A percentile compares a stretch with the other conserved stretches of the same genome.
phyloP scores from a whole-genome alignment of 352 stramenopile genomes.

The Phytophthora pluvialis region DNA sequence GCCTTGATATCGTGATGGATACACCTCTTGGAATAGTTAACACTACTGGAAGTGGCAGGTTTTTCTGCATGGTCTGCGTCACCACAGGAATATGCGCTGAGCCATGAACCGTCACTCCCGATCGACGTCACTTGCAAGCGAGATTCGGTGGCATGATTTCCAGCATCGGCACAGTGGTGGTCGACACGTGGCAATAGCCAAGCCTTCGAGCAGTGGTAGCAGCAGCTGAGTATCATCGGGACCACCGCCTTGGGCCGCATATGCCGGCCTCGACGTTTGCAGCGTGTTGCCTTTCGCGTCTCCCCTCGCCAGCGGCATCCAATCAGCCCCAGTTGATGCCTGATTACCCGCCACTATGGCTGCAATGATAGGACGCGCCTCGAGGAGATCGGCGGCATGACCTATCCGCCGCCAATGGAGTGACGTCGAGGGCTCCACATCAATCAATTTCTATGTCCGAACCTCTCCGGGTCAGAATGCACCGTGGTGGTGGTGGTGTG shows the following conservation, averaged over 20 bases:
- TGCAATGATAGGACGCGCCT: conserved; percentile 35
- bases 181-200: conserved; percentile 26
- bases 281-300: conserved; percentile 22
- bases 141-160: conserved; percentile 33
- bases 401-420: conserved; percentile 5
- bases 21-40: too few relatives aligned
- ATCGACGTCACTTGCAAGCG: conserved; percentile 18
- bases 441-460: too few relatives aligned
- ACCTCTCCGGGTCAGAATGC: too few relatives aligned
- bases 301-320: conserved; percentile 22
- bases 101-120: too few relatives aligned
- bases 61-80: conserved; percentile 2
- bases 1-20: too few relatives aligned
- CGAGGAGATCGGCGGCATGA: conserved; percentile 12
- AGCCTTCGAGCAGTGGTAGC: not conserved
- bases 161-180: conserved; percentile 18
- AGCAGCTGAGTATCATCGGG: too few relatives aligned
- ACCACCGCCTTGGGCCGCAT: not conserved
- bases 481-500: too few relatives aligned
- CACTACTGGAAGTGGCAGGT: not conserved
- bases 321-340: conserved; percentile 28
- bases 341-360: conserved; percentile 17
- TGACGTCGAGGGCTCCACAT: conserved; percentile 6
- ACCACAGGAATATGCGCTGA: conserved; percentile 38
- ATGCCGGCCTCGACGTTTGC: not conserved